Percentiles rank a stretch among this genome's conserved stretches.
Conservation (phyloP, 305 asterid species). For the Fraxinus dipetala region DNA sequence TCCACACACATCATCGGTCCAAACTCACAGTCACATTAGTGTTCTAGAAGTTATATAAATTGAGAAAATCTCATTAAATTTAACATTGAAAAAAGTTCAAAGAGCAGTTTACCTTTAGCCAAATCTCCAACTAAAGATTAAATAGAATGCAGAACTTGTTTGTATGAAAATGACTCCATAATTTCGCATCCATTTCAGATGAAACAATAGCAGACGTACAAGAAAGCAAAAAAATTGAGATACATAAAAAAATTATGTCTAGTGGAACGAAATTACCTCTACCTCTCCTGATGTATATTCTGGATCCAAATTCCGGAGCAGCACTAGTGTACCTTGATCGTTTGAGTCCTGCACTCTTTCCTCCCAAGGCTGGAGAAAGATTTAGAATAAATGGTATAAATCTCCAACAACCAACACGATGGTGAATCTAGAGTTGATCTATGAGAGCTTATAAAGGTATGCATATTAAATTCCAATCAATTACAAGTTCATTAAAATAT, state of each 20-base stretch:
- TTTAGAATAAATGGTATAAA: not conserved
- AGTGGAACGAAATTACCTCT: conserved; percentile 30
- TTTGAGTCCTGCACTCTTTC: conserved; percentile 36
- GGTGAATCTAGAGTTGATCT: not conserved
- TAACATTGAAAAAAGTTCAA: not conserved
- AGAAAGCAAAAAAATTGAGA: not conserved
- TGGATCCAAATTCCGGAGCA: conserved; percentile 44
- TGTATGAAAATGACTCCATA: not conserved
- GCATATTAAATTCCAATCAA: not conserved
- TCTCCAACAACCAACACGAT: not conserved
- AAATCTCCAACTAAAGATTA: not conserved
- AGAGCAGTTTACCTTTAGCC: not conserved
- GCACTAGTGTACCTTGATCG: conserved; percentile 30
- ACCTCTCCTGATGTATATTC: conserved; percentile 45
- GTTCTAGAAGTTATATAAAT: not conserved
- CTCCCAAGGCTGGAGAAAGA: conserved; percentile 39
- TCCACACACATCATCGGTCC: not conserved
- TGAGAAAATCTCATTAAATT: not conserved
- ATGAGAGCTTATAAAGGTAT: not conserved
- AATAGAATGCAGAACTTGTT: not conserved
- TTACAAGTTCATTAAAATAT: not conserved
- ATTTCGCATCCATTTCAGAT: not conserved
- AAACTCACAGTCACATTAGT: not conserved
- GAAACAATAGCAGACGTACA: not conserved
- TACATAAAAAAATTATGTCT: not conserved